A percentile compares a stretch with the other conserved stretches of the same genome.
These are phyloP conservation scores for Boletus tomentosulus DNA, from an alignment of 768 basidiomycete species.

Conservation along the genomic window DNA sequence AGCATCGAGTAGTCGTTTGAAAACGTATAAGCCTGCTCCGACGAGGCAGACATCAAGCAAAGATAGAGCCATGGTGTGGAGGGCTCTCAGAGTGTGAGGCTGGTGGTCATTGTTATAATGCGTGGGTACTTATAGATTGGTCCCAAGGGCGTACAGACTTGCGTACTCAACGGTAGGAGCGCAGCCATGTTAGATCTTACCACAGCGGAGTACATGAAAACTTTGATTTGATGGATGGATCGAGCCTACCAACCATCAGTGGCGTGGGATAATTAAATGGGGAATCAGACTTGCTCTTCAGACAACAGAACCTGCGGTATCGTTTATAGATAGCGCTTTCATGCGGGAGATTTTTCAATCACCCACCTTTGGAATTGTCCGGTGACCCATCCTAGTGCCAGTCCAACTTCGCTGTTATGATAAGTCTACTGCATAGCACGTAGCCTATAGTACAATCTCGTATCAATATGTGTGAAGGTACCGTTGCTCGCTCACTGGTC, in stretches of 20 bases:
- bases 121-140: not conserved
- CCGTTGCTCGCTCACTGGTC: too few species aligned
- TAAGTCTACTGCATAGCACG: too few species aligned
- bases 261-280: too few species aligned
- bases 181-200: not conserved
- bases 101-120: not conserved
- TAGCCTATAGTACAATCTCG: too few species aligned
- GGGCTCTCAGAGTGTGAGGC: not conserved
- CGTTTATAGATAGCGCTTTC: too few species aligned
- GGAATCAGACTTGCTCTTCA: too few species aligned
- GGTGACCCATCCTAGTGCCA: too few species aligned
- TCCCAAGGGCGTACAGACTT: not conserved
- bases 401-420: too few species aligned
- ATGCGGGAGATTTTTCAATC: too few species aligned
- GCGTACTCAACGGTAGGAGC: not conserved
- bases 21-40: conserved; percentile 13
- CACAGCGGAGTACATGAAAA: not conserved
- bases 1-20: conserved; percentile 1
- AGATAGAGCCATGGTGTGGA: not conserved
- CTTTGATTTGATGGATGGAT: not conserved
- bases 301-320: too few species aligned
- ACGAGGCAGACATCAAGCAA: conserved; percentile 15
- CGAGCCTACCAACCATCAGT: not conserved
- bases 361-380: too few species aligned
- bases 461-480: too few species aligned